Evolutionary conservation across 176 grass and related monocot species (phyloP).

Genomic region (Urochloa ruziziensis): DNA sequence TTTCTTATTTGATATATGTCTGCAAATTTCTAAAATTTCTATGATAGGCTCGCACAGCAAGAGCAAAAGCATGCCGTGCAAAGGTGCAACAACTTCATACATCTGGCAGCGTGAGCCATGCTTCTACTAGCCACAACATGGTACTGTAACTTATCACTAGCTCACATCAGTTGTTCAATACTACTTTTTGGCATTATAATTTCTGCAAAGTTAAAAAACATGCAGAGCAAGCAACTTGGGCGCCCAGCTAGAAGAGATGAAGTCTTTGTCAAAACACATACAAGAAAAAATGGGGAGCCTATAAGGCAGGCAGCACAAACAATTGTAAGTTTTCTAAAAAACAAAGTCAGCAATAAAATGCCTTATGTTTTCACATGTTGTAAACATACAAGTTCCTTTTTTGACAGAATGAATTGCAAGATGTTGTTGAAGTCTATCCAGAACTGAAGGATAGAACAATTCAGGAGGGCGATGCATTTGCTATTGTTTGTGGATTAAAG

Average conservation of each 20-base stretch:
- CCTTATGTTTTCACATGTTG: too few relatives aligned
- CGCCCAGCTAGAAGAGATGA: not conserved
- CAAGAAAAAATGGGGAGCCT: not conserved
- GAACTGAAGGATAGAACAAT: not conserved
- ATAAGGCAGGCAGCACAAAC: not conserved
- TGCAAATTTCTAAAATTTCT: not conserved
- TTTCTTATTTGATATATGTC: not conserved
- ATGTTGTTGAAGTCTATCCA: not conserved
- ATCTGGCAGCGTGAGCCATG: not conserved
- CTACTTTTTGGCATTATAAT: not conserved
- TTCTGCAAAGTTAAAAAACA: not conserved
- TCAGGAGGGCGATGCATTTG: not conserved
- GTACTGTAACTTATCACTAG: not conserved
- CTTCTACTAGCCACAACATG: not conserved
- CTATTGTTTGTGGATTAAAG: not conserved
- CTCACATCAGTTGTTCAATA: not conserved
- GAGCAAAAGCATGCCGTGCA: not conserved
- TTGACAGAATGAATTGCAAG: too few relatives aligned
- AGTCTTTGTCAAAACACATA: not conserved
- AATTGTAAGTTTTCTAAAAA: too few relatives aligned
- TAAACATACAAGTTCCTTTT: too few relatives aligned
- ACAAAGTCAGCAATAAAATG: too few relatives aligned
- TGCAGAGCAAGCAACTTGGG: not conserved
- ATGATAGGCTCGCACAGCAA: too few relatives aligned
- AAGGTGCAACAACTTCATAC: not conserved